Base-by-base conservation (phyloP, 306 rosid genomes). In the Oemleria cerasiformis region DNA sequence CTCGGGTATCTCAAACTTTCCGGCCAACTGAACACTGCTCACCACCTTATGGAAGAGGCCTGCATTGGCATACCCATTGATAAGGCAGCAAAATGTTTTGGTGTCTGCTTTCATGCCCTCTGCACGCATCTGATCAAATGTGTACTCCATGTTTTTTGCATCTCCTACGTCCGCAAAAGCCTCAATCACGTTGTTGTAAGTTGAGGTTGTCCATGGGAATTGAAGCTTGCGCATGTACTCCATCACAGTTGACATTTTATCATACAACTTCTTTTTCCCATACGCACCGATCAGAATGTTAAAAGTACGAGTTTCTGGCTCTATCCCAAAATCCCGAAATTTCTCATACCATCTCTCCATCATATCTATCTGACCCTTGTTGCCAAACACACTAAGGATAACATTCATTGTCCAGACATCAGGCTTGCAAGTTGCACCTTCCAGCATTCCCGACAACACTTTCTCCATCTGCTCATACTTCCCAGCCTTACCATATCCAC, bases 371-470 rank as follows among this genome's bases (percentile, higher is more conserved):
- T 91, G 92, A 61, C 96, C 96, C 68, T 82, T 81, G 68, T 95
- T 91, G 48, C 96, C 99, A 81, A 95, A 95, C 69, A 95, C 89
- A 64, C 96, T 74, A 43, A 95, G 88, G 83, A 95, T 80, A 8
- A 86, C 90, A 81, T 95, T 95, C 99, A 95, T 91, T 12, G 99
- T 95, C 99, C 96, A 91, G 4, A 89, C 97, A 81, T 95, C 99
- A 14, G 96, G 99, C 80, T 80, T 89, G 86, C 97, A 88, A 25
- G 65, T 66, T 59, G 83, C 61, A 71, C 97, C 90, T 80, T 86
- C 87, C 78, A 95, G 88, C 97, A 95, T 95, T 61, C 91, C 87
- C 0, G 89, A 82, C 63, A 95, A 72, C 74, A 91, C 92, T 72
- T 85, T 84, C 77, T 95, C 99, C 99, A 95, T 91, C 81, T 81